Percentiles rank a stretch among this genome's conserved stretches.
Conservation (phyloP, 768 basidiomycete genomes). For the Jaapia argillacea region DNA sequence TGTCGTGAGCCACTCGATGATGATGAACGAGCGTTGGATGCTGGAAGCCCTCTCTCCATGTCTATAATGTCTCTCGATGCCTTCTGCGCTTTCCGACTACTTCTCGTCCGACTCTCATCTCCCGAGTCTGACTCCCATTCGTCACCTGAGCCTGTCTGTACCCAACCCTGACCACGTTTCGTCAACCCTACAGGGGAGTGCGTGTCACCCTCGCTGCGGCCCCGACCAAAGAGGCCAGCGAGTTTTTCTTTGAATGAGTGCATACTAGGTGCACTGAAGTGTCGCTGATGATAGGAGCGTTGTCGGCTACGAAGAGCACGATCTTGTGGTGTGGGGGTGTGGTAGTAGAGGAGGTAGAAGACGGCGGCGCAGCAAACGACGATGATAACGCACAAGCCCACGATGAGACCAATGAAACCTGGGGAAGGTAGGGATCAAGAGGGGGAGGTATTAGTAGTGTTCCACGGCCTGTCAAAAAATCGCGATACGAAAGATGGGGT, state of each 20-base stretch:
- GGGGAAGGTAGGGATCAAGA: conserved; percentile 5
- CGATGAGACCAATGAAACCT: conserved; percentile 57
- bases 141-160: conserved; percentile 37
- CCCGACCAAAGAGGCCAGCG: conserved; percentile 9
- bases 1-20: background rate
- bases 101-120: conserved; percentile 1
- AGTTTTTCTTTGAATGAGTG: conserved; percentile 9
- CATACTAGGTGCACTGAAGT: conserved; percentile 12
- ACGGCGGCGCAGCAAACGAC: conserved; percentile 41
- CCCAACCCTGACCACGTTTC: conserved; percentile 33
- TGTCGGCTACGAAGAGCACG: conserved; percentile 23
- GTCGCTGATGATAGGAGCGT: conserved; percentile 14
- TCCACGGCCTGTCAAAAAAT: background rate
- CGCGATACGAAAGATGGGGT: background rate
- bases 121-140: conserved; percentile 32
- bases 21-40: background rate
- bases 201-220: conserved; percentile 19
- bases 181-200: conserved; percentile 15
- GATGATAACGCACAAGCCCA: conserved; percentile 44
- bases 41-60: background rate
- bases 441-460: background rate
- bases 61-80: background rate
- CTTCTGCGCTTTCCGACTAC: background rate
- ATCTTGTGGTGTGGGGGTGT: conserved; percentile 32
- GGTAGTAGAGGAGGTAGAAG: conserved; percentile 43